Evolutionary conservation across 169 alveolate species (phyloP).

Genomic region (Eimeria maxima): DNA sequence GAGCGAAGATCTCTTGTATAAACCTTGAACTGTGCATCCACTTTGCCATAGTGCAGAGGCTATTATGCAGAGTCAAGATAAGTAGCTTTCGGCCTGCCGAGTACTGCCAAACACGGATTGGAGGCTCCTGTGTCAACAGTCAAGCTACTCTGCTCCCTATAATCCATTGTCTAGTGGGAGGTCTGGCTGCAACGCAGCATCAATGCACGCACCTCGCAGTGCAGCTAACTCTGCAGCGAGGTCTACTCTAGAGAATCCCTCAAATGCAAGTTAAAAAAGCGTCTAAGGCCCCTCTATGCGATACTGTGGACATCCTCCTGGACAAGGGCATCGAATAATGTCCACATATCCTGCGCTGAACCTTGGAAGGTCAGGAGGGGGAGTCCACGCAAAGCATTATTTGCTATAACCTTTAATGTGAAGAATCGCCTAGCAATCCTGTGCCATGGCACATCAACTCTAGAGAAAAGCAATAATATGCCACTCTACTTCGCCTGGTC

Average conservation of each 20-base stretch:
- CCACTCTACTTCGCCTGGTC: background rate
- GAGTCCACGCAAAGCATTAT: background rate
- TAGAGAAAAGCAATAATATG: background rate
- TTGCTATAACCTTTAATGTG: background rate
- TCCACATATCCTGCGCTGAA: background rate
- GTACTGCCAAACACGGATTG: background rate
- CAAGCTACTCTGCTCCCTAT: background rate
- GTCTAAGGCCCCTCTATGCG: background rate
- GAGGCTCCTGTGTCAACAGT: background rate
- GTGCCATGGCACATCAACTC: background rate
- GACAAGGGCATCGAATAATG: background rate
- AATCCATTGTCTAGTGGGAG: too few relatives aligned
- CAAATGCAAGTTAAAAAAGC: background rate
- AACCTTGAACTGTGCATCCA: background rate
- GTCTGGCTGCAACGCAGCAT: background rate
- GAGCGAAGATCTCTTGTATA: background rate
- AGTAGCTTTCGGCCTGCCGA: background rate
- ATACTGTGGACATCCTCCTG: background rate
- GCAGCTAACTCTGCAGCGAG: background rate
- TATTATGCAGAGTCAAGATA: background rate
- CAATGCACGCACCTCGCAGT: background rate
- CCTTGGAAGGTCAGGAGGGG: background rate
- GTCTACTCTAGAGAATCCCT: background rate
- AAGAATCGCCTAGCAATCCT: background rate
- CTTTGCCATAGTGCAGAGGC: too few relatives aligned